Percentiles rank a stretch among this genome's conserved stretches.
These are phyloP conservation scores for Pyrenochaeta sp. DNA, from an alignment of 2,329 filamentous ascomycete species.

Conservation along the genomic window DNA sequence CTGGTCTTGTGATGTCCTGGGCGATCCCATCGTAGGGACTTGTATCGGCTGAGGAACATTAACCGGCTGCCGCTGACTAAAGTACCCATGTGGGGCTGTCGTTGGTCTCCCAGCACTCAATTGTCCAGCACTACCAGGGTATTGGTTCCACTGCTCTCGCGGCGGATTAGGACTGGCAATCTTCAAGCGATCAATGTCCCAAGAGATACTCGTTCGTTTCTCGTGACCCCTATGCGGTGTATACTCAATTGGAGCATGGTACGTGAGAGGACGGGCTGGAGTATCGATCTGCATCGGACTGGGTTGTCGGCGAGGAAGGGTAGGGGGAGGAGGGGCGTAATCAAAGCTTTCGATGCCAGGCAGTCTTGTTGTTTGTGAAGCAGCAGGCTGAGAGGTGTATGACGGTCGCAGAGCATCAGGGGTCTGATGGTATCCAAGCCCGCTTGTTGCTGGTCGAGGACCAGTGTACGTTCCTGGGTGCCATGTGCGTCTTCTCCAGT, in stretches of 20 bases:
- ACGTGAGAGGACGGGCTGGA: constrained; percentile 53
- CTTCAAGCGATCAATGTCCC: constrained; percentile 74
- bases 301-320: constrained; percentile 68
- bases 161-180: constrained; percentile 60
- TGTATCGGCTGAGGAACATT: constrained; percentile 36
- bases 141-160: constrained; percentile 46
- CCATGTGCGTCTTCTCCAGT: constrained; percentile 87
- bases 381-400: constrained; percentile 62
- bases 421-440: constrained; percentile 78
- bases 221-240: constrained; percentile 34
- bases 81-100: constrained; percentile 51
- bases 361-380: constrained; percentile 71
- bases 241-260: constrained; percentile 46
- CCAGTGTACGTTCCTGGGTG: constrained; percentile 76
- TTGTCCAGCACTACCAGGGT: constrained; percentile 33
- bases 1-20: constrained; percentile 48
- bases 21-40: constrained; percentile 42
- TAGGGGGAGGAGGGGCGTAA: constrained; percentile 70
- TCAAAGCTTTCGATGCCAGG: constrained; percentile 95
- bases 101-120: constrained; percentile 35
- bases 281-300: constrained; percentile 82
- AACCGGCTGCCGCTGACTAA: constrained; percentile 33
- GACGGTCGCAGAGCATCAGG: constrained; percentile 69
- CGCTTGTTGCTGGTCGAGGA: constrained; percentile 72
- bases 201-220: constrained; percentile 56